Conservation (phyloP, 495 filamentous ascomycete genomes). For the Penicillium roqueforti region DNA sequence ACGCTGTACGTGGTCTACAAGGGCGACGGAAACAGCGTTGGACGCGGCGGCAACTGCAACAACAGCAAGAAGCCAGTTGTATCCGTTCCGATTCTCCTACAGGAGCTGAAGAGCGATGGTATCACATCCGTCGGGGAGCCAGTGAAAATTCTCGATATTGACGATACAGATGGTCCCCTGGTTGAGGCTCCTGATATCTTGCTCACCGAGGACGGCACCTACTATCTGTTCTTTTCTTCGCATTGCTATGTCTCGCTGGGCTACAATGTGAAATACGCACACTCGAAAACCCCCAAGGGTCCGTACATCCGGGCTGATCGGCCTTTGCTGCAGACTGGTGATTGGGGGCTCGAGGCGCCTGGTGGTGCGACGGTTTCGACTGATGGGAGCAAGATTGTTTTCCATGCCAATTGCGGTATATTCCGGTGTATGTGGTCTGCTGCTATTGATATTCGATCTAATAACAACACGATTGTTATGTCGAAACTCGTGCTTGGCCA, state of each 20-base stretch:
- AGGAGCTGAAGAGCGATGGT: constrained; percentile 51
- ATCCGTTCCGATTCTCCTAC: constrained; percentile 54
- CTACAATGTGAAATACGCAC: constrained; percentile 55
- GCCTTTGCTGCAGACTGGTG: constrained; percentile 38
- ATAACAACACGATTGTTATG: constrained; percentile 17
- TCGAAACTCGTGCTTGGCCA: constrained; percentile 3
- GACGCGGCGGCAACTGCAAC: constrained; percentile 50
- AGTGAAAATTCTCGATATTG: constrained; percentile 49
- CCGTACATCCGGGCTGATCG: constrained; percentile 36
- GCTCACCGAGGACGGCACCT: constrained; percentile 41
- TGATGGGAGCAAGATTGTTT: constrained; percentile 45
- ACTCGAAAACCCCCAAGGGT: constrained; percentile 42
- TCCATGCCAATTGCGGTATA: constrained; percentile 47
- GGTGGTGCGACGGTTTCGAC: constrained; percentile 48
- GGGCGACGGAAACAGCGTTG: constrained; percentile 55
- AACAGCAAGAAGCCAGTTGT: constrained; percentile 44
- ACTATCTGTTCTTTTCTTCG: constrained; percentile 57
- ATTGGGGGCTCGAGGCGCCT: constrained; percentile 42
- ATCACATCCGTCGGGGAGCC: constrained; percentile 45
- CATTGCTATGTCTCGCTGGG: constrained; percentile 49
- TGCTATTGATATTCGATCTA: constrained; percentile 23
- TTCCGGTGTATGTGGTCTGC: constrained; percentile 34
- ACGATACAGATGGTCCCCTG: constrained; percentile 51
- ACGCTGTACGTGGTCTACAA: constrained; percentile 56
- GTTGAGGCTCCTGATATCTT: constrained; percentile 57